Conservation (phyloP, 345 rosid genomes). For the Brassica nigra region DNA sequence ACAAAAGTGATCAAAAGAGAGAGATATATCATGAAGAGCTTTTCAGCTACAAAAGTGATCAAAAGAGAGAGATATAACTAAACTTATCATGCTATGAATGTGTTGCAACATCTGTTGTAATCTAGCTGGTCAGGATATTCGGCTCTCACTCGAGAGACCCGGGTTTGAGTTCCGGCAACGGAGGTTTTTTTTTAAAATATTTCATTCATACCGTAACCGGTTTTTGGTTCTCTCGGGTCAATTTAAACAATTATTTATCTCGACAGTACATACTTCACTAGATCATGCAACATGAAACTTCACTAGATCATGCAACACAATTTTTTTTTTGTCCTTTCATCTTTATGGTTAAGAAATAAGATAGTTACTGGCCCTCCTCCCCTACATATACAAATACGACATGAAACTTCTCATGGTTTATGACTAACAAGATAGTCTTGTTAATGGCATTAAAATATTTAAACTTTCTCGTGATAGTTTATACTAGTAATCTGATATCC, state of each 20-base stretch:
- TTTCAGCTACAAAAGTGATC: too few species aligned
- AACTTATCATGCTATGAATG: too few species aligned
- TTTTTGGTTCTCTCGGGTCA: background rate
- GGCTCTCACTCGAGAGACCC: constrained; percentile 76
- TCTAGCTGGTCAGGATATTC: constrained; percentile 56
- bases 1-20: too few species aligned
- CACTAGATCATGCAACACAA: background rate
- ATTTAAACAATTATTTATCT: background rate
- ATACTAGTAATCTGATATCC: background rate
- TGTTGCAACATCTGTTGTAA: constrained; percentile 28
- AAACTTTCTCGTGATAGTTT: background rate
- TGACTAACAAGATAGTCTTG: background rate
- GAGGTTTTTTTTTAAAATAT: constrained; percentile 25
- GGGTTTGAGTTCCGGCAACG: constrained; percentile 71
- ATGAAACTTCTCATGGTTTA: background rate
- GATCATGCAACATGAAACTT: background rate
- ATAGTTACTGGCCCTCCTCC: background rate
- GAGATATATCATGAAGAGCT: too few species aligned
- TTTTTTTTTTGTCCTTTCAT: background rate
- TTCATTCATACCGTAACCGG: background rate
- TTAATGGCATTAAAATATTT: background rate
- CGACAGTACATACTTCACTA: background rate
- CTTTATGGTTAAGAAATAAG: background rate
- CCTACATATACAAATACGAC: background rate
- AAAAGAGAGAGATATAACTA: too few species aligned